phyloP scores from a whole-genome alignment of 495 filamentous ascomycete species.

The Delitschia confertaspora region DNA sequence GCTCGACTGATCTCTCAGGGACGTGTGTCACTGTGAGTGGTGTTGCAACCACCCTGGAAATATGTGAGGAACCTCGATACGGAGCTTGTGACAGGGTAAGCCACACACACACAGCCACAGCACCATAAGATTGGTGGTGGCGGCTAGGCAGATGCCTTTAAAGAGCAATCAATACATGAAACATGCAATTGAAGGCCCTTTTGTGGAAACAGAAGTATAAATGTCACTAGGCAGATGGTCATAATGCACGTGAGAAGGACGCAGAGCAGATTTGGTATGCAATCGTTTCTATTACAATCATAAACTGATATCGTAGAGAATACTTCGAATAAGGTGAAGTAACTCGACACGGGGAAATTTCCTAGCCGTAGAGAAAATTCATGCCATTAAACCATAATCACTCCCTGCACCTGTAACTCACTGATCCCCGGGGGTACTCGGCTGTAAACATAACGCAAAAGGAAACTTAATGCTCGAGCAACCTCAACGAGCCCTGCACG shows the following conservation, averaged over 20 bases:
- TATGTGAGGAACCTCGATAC: too few species aligned
- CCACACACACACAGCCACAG: slow-evolving; percentile 1
- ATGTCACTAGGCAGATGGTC: too few species aligned
- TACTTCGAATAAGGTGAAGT: not conserved
- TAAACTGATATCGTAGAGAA: not conserved
- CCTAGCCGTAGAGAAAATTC: not conserved
- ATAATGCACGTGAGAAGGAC: too few species aligned
- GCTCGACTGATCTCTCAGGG: not conserved
- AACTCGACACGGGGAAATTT: not conserved
- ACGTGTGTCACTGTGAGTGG: too few species aligned
- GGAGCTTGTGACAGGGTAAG: too few species aligned
- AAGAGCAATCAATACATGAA: too few species aligned
- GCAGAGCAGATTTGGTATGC: too few species aligned
- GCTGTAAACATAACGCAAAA: not conserved
- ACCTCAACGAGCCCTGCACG: slow-evolving; percentile 91
- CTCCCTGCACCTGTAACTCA: not conserved
- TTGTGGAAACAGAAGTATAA: too few species aligned
- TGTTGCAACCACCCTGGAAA: too few species aligned
- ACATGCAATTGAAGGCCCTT: too few species aligned
- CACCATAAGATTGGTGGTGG: not conserved
- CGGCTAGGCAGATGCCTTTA: not conserved
- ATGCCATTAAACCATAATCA: not conserved
- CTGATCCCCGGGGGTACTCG: too few species aligned
- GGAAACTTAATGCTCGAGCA: slow-evolving; percentile 71
- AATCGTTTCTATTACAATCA: slow-evolving; percentile 11